Percentiles rank a stretch among this genome's conserved stretches.
phyloP scores from a whole-genome alignment of 805 yeast species.

The Saturnispora diversa region DNA sequence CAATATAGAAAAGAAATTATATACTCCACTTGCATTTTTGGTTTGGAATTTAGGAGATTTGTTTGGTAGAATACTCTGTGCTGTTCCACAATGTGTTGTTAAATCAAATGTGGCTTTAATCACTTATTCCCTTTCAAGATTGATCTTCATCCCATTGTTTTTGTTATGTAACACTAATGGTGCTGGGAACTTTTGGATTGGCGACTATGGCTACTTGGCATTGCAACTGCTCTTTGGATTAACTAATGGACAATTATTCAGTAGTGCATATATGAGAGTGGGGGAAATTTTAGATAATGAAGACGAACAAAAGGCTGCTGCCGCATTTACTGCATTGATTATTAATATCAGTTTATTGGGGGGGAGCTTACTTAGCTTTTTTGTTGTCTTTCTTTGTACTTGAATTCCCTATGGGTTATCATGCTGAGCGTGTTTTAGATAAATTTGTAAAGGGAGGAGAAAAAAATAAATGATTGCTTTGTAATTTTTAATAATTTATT shows the following conservation, averaged over 20 bases:
- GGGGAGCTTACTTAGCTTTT: conserved; percentile 73
- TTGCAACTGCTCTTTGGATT: conserved; percentile 76
- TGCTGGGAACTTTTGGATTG: conserved; percentile 27
- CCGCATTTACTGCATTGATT: conserved; percentile 81
- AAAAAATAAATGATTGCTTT: not conserved
- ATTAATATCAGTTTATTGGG: conserved; percentile 68
- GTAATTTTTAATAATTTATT: not conserved
- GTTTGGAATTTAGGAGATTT: conserved; percentile 90
- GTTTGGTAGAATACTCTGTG: conserved; percentile 64
- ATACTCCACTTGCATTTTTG: conserved; percentile 68
- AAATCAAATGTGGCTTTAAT: conserved; percentile 38
- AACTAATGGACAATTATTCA: conserved; percentile 79
- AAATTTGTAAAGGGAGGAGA: too few species aligned
- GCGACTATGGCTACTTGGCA: conserved; percentile 60
- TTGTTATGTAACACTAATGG: conserved; percentile 53
- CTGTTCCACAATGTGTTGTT: conserved; percentile 37
- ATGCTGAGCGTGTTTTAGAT: not conserved
- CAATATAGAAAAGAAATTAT: conserved; percentile 35
- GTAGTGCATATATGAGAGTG: conserved; percentile 52
- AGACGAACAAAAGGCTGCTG: conserved; percentile 78
- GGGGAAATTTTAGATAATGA: conserved; percentile 33
- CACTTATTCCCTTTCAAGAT: conserved; percentile 46
- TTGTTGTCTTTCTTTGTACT: conserved; percentile 34
- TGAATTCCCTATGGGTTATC: not conserved
- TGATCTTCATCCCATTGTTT: conserved; percentile 62